Conservation (phyloP, 176 grass and related monocot genomes). For the Carex parvula region DNA sequence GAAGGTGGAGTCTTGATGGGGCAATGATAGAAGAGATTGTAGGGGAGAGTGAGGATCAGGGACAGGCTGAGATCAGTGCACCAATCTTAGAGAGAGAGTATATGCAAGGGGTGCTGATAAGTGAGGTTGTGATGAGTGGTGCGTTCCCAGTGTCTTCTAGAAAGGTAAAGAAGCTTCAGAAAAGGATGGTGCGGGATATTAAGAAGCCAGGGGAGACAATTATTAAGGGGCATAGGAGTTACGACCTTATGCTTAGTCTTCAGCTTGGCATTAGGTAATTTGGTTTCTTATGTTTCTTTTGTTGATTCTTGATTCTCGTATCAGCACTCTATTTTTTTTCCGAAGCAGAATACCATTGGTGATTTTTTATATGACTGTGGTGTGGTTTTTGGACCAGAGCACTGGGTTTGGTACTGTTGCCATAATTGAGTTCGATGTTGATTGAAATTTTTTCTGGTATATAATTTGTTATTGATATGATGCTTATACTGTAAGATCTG, state of each 20-base stretch:
- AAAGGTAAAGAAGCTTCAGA: constrained; percentile 70
- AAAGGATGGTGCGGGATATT: constrained; percentile 65
- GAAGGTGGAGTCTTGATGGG: constrained; percentile 89
- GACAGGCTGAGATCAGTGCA: constrained; percentile 42
- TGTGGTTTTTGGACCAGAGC: neutral
- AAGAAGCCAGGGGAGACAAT: constrained; percentile 86
- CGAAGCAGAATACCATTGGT: neutral
- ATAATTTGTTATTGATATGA: neutral
- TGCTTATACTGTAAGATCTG: neutral
- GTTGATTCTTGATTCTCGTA: neutral
- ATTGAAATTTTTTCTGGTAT: neutral
- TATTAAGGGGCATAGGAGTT: constrained; percentile 96
- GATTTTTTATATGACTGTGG: neutral
- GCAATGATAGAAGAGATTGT: constrained; percentile 72
- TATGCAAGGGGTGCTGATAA: constrained; percentile 98
- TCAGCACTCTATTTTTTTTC: neutral
- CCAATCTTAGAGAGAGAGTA: constrained; percentile 92
- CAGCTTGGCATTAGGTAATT: constrained; percentile 95
- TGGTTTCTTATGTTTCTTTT: constrained; percentile 19
- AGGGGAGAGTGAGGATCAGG: constrained; percentile 46
- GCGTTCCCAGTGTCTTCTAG: constrained; percentile 65
- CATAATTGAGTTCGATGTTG: neutral
- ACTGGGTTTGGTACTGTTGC: neutral
- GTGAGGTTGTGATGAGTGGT: constrained; percentile 66
- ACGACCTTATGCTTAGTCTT: constrained; percentile 95